Evolutionary conservation across 106 monocot species (phyloP).

Genomic region (Dendrobium officinale): DNA sequence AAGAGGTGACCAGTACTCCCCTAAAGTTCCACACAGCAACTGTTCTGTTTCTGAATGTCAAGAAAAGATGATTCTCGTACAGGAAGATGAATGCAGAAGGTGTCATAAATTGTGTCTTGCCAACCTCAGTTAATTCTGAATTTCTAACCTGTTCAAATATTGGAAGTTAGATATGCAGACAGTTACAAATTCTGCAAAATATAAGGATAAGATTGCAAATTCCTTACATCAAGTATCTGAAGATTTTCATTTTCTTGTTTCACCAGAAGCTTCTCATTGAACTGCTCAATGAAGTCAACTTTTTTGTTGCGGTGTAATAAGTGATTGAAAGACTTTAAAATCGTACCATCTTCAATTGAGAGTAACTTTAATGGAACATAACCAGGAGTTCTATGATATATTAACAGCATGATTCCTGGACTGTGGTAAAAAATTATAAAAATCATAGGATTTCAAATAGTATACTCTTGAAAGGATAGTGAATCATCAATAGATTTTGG

Average conservation of each 20-base stretch:
- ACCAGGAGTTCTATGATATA: slow-evolving; percentile 41
- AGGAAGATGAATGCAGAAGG: slow-evolving; percentile 82
- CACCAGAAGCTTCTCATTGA: slow-evolving; percentile 75
- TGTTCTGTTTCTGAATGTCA: slow-evolving; percentile 72
- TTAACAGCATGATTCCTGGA: slow-evolving; percentile 63
- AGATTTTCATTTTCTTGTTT: slow-evolving; percentile 84
- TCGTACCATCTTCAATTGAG: slow-evolving; percentile 69
- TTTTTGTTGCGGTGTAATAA: slow-evolving; percentile 59
- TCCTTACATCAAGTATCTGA: slow-evolving; percentile 66
- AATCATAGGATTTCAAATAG: neutral
- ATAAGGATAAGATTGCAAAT: neutral
- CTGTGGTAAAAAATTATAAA: slow-evolving; percentile 22
- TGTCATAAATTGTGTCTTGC: slow-evolving; percentile 61
- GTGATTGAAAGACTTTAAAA: slow-evolving; percentile 60
- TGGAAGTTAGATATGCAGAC: neutral
- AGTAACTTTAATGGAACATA: slow-evolving; percentile 58
- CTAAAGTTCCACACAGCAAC: slow-evolving; percentile 79
- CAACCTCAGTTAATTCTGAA: slow-evolving; percentile 55
- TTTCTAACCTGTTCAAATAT: slow-evolving; percentile 42
- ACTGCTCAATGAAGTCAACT: slow-evolving; percentile 71
- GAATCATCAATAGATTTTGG: neutral
- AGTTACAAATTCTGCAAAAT: neutral
- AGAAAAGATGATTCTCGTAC: slow-evolving; percentile 80
- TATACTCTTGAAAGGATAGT: neutral
- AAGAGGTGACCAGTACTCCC: slow-evolving; percentile 75